Conservation (phyloP, 768 basidiomycete species). For the Trametes sanguinea region DNA sequence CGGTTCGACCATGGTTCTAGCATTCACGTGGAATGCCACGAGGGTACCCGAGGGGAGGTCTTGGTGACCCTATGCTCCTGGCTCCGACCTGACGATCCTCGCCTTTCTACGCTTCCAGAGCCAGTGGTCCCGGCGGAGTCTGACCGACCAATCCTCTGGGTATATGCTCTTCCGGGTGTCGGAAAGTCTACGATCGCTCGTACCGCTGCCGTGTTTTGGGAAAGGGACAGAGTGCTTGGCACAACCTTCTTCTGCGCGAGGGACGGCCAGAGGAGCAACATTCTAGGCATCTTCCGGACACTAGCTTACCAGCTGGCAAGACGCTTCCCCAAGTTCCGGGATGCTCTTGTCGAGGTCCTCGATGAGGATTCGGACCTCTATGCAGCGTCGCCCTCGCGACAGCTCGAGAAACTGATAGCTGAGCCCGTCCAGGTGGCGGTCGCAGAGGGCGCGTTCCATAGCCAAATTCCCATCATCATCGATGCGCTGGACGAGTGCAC, state of each 20-base stretch:
- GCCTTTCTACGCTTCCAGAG: not conserved
- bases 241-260: constrained; percentile 23
- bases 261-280: constrained; percentile 12
- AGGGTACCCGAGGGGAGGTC: not conserved
- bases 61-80: not conserved
- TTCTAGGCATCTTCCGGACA: constrained; percentile 14
- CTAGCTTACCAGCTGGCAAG: constrained; percentile 16
- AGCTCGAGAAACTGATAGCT: constrained; percentile 16
- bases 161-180: constrained; percentile 17
- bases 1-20: not conserved
- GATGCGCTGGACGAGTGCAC: constrained; percentile 26
- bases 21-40: not conserved
- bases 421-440: constrained; percentile 5
- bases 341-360: not conserved
- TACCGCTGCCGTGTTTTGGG: constrained; percentile 1
- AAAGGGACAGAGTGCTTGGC: constrained; percentile 8
- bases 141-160: constrained; percentile 8
- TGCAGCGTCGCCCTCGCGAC: not conserved
- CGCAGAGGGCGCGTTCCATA: not conserved
- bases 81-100: not conserved
- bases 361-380: not conserved
- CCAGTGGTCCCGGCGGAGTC: not conserved
- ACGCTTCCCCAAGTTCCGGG: not conserved
- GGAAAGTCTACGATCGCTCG: constrained; percentile 19
- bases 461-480: constrained; percentile 5